phyloP scores from a whole-genome alignment of 2,329 filamentous ascomycete species.

The Bertia moriformis region DNA sequence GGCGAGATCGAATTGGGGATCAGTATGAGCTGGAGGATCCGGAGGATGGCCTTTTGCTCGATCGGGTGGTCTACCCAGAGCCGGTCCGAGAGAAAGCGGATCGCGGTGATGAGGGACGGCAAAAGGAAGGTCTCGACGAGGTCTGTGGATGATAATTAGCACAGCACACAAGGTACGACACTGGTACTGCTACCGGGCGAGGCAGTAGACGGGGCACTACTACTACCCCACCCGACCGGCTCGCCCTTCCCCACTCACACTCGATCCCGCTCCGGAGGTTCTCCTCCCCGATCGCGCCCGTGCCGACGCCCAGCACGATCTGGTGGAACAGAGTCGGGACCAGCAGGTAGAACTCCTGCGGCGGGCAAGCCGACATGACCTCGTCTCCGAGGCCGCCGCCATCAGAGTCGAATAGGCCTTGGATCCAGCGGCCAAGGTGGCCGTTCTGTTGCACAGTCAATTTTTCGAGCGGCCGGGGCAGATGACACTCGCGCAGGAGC shows the following conservation, averaged over 20 bases:
- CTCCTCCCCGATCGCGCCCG: slow-evolving; percentile 51
- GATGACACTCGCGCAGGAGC: slow-evolving; percentile 43
- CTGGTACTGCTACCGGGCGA: slow-evolving; percentile 2
- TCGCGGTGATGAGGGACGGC: slow-evolving; percentile 62
- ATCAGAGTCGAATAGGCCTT: slow-evolving; percentile 63
- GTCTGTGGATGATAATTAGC: slow-evolving; percentile 38
- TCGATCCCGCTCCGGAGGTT: slow-evolving; percentile 63
- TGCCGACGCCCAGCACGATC: slow-evolving; percentile 56
- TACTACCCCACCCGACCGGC: too few species aligned
- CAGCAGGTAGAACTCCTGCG: slow-evolving; percentile 69
- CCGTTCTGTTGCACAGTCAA: slow-evolving; percentile 48
- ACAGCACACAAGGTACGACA: slow-evolving; percentile 6
- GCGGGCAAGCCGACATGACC: slow-evolving; percentile 66
- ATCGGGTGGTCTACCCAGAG: slow-evolving; percentile 49
- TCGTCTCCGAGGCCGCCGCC: slow-evolving; percentile 64
- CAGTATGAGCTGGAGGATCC: slow-evolving; percentile 60
- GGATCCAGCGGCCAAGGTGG: slow-evolving; percentile 62
- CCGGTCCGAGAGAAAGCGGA: slow-evolving; percentile 57
- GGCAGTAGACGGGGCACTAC: slow-evolving; percentile 3
- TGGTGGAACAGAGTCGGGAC: slow-evolving; percentile 66
- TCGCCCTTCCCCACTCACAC: slow-evolving; percentile 33
- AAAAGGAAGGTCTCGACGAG: slow-evolving; percentile 67
- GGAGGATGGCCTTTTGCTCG: slow-evolving; percentile 55
- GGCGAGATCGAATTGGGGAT: slow-evolving; percentile 54
- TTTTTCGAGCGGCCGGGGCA: slow-evolving; percentile 40